phyloP scores from a whole-genome alignment of 179 eudicot genomes.

The Vitellaria paradoxa region DNA sequence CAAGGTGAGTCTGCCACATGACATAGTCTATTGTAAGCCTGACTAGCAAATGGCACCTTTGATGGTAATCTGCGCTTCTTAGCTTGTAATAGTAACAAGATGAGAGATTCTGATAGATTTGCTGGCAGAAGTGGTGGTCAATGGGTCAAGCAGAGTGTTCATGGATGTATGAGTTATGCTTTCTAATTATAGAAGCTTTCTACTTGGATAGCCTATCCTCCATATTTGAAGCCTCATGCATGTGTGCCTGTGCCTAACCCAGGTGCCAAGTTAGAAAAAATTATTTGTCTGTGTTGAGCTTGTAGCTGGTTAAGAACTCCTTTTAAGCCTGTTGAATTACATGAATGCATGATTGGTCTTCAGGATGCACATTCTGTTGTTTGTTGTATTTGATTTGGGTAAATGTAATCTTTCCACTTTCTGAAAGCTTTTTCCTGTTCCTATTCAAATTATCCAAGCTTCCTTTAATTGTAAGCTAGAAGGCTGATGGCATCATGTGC shows the following conservation, averaged over 20 bases:
- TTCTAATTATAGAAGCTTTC: background rate
- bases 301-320: background rate
- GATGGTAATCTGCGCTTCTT: no score
- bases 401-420: background rate
- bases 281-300: background rate
- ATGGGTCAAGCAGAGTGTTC: background rate
- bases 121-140: background rate
- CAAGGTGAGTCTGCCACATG: no score
- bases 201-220: background rate
- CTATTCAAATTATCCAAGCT: background rate
- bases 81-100: no score
- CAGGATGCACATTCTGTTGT: background rate
- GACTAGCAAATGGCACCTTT: no score
- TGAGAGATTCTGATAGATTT: background rate
- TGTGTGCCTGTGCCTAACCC: background rate
- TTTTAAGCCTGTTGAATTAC: background rate
- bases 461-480: background rate
- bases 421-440: background rate
- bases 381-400: background rate
- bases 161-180: background rate
- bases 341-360: background rate
- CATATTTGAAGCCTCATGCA: background rate
- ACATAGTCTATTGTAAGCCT: no score
- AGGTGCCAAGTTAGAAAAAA: background rate
- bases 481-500: background rate